A percentile compares a stretch with the other conserved stretches of the same genome.
These are phyloP conservation scores for Monotropa hypopitys DNA, from an alignment of 179 eudicot genomes.

Conservation along the genomic window DNA sequence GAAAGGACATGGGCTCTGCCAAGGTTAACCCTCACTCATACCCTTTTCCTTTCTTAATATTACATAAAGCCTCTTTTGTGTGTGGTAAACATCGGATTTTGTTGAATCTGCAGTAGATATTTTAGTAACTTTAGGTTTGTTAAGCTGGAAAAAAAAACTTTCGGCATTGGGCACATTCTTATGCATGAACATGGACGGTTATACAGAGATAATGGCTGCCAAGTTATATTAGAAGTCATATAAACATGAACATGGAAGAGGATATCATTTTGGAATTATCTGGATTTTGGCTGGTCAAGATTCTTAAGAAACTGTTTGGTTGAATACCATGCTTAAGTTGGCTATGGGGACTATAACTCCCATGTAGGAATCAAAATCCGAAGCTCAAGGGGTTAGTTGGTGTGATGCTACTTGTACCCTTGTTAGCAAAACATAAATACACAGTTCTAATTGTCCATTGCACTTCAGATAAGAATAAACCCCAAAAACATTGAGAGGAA, in stretches of 20 bases:
- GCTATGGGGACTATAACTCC: neutral
- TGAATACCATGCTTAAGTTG: neutral
- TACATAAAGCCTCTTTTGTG: neutral
- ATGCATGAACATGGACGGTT: neutral
- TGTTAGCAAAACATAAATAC: neutral
- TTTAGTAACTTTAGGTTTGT: neutral
- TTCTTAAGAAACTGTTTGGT: neutral
- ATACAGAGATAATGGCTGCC: neutral
- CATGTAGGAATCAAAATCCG: neutral
- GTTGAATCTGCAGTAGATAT: neutral
- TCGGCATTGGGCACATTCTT: neutral
- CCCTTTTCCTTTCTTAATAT: neutral
- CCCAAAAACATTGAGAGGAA: neutral
- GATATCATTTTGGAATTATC: neutral
- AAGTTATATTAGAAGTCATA: neutral
- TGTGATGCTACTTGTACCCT: neutral
- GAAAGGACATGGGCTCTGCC: slow-evolving; percentile 94
- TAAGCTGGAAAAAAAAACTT: no score
- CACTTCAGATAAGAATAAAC: neutral
- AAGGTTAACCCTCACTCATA: slow-evolving; percentile 34
- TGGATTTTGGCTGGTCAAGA: neutral
- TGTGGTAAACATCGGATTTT: neutral
- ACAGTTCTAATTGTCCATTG: no score
- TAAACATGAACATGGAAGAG: neutral
- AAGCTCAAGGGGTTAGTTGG: neutral